These are phyloP conservation scores for Elsinoe ampelina DNA, from an alignment of 2,329 filamentous ascomycete species.

Conservation along the genomic window DNA sequence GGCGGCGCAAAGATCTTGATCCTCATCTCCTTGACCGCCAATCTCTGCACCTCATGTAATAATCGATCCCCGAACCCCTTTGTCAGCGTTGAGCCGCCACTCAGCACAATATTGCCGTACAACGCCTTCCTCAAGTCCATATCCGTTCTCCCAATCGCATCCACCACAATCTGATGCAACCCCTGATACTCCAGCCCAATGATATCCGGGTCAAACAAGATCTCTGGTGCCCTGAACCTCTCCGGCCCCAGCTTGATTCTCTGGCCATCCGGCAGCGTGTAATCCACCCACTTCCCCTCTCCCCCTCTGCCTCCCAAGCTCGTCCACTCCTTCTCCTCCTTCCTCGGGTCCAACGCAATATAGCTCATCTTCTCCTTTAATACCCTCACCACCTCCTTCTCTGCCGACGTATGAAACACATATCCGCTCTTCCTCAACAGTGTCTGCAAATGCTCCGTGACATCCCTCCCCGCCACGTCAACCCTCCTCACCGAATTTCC, in stretches of 20 bases:
- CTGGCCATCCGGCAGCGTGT: conserved; percentile 83
- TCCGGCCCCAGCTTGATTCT: conserved; percentile 92
- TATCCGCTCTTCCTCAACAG: conserved; percentile 85
- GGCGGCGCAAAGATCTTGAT: conserved; percentile 99
- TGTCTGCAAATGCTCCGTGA: conserved; percentile 90
- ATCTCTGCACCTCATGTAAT: conserved; percentile 79
- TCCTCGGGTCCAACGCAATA: conserved; percentile 79
- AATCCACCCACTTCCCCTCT: conserved; percentile 74
- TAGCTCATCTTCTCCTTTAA: conserved; percentile 96
- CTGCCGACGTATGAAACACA: conserved; percentile 92
- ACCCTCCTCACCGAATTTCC: conserved; percentile 91
- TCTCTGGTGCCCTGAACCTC: conserved; percentile 90
- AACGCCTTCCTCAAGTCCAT: conserved; percentile 89
- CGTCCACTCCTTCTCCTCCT: conserved; percentile 94
- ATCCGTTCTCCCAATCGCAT: conserved; percentile 89
- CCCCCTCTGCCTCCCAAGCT: conserved; percentile 52
- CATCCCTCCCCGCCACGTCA: conserved; percentile 89
- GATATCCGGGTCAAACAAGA: conserved; percentile 93
- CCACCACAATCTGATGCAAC: conserved; percentile 94
- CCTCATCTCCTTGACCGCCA: conserved; percentile 97
- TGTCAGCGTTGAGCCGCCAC: conserved; percentile 88
- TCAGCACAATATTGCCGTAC: conserved; percentile 94
- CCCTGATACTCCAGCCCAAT: conserved; percentile 95
- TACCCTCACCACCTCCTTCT: conserved; percentile 95
- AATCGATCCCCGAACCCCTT: conserved; percentile 94